These are phyloP conservation scores for Eutrema salsugineum DNA, from an alignment of 441 rosid species.

Conservation along the genomic window DNA sequence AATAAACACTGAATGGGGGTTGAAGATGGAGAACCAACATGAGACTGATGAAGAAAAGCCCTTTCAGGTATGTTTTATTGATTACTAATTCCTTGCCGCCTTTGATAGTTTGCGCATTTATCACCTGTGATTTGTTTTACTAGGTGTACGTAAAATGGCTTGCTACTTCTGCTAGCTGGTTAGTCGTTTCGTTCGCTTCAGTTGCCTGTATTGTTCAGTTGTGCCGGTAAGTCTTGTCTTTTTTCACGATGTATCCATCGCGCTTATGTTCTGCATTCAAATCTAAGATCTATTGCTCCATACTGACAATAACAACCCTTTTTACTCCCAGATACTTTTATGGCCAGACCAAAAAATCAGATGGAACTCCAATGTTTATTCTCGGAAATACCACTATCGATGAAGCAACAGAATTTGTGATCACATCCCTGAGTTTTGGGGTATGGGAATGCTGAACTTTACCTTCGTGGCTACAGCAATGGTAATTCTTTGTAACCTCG, in stretches of 20 bases:
- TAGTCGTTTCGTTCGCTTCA: slow-evolving; percentile 64
- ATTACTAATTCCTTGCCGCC: neutral
- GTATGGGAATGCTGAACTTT: slow-evolving; percentile 39
- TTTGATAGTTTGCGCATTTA: neutral
- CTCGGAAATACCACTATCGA: slow-evolving; percentile 42
- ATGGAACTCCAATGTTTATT: slow-evolving; percentile 50
- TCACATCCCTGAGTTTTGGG: slow-evolving; percentile 63
- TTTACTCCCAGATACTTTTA: slow-evolving; percentile 54
- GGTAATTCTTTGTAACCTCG: neutral
- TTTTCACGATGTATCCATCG: neutral
- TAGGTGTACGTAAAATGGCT: slow-evolving; percentile 74
- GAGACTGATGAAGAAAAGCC: slow-evolving; percentile 91
- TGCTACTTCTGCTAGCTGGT: slow-evolving; percentile 62
- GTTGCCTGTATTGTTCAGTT: slow-evolving; percentile 56
- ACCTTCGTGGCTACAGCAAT: neutral
- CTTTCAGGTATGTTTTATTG: slow-evolving; percentile 56
- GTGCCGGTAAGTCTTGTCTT: slow-evolving; percentile 43
- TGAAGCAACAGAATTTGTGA: slow-evolving; percentile 52
- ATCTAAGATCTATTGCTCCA: neutral
- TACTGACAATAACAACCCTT: neutral
- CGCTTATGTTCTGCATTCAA: neutral
- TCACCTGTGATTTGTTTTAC: slow-evolving; percentile 6
- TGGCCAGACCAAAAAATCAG: slow-evolving; percentile 44
- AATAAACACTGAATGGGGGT: slow-evolving; percentile 82
- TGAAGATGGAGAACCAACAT: slow-evolving; percentile 68